These are phyloP conservation scores for Aspergillus sojae DNA, from an alignment of 2,329 filamentous ascomycete genomes.

Conservation along the genomic window DNA sequence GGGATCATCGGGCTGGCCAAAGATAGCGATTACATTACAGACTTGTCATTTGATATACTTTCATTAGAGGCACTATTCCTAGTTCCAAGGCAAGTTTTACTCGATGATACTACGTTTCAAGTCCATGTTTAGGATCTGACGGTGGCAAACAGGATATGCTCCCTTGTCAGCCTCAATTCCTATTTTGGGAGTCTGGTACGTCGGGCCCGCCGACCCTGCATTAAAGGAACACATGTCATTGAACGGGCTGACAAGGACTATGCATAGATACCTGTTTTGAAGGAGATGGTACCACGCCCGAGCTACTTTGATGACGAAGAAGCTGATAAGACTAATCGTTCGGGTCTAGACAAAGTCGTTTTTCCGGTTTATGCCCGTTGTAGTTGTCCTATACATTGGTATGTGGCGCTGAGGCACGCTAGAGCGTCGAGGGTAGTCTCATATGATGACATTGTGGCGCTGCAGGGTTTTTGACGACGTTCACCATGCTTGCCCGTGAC, in stretches of 20 bases:
- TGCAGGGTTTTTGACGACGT: conserved; percentile 79
- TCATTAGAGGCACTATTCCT: conserved; percentile 87
- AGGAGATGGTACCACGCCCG: conserved; percentile 70
- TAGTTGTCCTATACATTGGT: conserved; percentile 80
- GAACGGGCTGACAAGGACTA: conserved; percentile 22
- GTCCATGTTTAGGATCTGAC: conserved; percentile 22
- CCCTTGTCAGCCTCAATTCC: conserved; percentile 80
- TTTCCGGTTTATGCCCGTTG: conserved; percentile 76
- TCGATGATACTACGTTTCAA: conserved; percentile 5
- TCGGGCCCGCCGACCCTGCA: conserved; percentile 23
- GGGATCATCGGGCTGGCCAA: conserved; percentile 68
- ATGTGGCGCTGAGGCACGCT: conserved; percentile 19
- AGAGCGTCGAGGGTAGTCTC: conserved; percentile 4
- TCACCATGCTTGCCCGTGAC: conserved; percentile 62
- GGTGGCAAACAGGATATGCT: conserved; percentile 66
- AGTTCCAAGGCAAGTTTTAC: conserved; percentile 63
- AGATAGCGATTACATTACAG: conserved; percentile 64
- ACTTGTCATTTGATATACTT: conserved; percentile 85
- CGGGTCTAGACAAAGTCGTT: conserved; percentile 73
- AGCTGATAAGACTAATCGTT: conserved; percentile 30
- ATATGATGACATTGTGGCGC: conserved; percentile 9
- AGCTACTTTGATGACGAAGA: conserved; percentile 2
- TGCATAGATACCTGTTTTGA: conserved; percentile 76
- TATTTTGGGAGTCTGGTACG: conserved; percentile 68
- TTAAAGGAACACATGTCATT: conserved; percentile 5